Percentiles rank a stretch among this genome's conserved stretches.
phyloP scores from a whole-genome alignment of 2,329 filamentous ascomycete species.

The Neofusicoccum ribis region DNA sequence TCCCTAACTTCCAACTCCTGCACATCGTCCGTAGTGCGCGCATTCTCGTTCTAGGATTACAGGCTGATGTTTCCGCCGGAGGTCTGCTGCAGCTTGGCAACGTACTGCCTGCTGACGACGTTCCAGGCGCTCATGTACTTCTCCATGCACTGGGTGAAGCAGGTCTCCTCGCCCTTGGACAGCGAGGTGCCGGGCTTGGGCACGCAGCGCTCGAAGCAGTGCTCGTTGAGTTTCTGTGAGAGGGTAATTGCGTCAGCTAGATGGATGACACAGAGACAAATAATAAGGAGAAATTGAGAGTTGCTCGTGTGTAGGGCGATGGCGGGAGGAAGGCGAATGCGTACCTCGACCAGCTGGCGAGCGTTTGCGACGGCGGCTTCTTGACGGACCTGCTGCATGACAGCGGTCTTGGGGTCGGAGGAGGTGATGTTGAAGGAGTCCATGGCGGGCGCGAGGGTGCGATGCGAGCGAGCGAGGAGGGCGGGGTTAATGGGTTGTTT shows the following conservation, averaged over 20 bases:
- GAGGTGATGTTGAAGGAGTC: conserved; percentile 30
- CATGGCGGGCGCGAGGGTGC: conserved; percentile 7
- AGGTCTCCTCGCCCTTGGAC: conserved; percentile 50
- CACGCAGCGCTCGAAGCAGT: conserved; percentile 58
- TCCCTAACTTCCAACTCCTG: background rate
- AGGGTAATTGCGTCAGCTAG: background rate
- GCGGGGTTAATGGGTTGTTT: background rate
- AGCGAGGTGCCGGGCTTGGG: conserved; percentile 53
- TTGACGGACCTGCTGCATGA: conserved; percentile 56
- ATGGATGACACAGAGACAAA: background rate
- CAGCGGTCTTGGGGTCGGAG: conserved; percentile 46
- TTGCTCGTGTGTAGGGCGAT: background rate
- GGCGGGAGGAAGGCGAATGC: background rate
- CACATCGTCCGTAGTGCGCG: no score
- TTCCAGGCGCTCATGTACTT: conserved; percentile 59
- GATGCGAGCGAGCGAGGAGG: background rate
- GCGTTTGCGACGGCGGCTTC: conserved; percentile 55
- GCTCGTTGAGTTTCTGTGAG: conserved; percentile 56
- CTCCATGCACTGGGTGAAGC: conserved; percentile 55
- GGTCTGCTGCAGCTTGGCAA: conserved; percentile 46
- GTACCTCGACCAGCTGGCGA: conserved; percentile 51
- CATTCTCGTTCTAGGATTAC: background rate
- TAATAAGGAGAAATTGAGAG: no score
- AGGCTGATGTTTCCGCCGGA: background rate
- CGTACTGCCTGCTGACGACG: conserved; percentile 51